Conservation (phyloP, 768 basidiomycete species). For the Lactarius hatsudake region DNA sequence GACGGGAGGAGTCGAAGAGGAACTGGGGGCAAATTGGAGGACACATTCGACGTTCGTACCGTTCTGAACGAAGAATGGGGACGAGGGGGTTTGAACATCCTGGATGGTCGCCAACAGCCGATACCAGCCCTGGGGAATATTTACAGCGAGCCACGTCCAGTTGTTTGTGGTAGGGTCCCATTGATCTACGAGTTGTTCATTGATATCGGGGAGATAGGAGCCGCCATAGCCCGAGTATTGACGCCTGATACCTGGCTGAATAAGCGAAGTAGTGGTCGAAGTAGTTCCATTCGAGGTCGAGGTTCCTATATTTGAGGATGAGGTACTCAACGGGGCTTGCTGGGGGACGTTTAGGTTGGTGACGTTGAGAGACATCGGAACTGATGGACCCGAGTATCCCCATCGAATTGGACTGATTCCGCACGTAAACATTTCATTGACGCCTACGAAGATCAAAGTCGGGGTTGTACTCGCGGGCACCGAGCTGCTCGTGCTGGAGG, state of each 20-base stretch:
- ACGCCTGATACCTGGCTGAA: neutral
- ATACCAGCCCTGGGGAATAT: conserved; percentile 51
- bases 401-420: conserved; percentile 33
- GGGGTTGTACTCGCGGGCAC: neutral
- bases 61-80: conserved; percentile 37
- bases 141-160: conserved; percentile 48
- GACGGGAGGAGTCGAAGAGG: conserved; percentile 30
- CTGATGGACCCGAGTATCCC: conserved; percentile 28
- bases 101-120: conserved; percentile 30
- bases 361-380: conserved; percentile 37
- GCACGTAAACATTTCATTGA: conserved; percentile 39
- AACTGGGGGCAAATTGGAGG: conserved; percentile 18
- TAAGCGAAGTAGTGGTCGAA: neutral
- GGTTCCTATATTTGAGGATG: conserved; percentile 6
- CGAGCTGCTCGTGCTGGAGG: neutral
- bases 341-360: conserved; percentile 40
- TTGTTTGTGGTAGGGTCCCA: conserved; percentile 31
- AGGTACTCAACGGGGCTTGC: conserved; percentile 13
- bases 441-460: neutral
- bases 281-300: conserved; percentile 17
- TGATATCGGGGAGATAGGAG: conserved; percentile 25
- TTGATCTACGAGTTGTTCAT: conserved; percentile 32
- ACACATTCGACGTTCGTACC: conserved; percentile 41
- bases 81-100: conserved; percentile 28
- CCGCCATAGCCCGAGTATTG: conserved; percentile 16